These are phyloP conservation scores for Berkeleyomyces basicola DNA, from an alignment of 2,329 filamentous ascomycete species.

Conservation along the genomic window DNA sequence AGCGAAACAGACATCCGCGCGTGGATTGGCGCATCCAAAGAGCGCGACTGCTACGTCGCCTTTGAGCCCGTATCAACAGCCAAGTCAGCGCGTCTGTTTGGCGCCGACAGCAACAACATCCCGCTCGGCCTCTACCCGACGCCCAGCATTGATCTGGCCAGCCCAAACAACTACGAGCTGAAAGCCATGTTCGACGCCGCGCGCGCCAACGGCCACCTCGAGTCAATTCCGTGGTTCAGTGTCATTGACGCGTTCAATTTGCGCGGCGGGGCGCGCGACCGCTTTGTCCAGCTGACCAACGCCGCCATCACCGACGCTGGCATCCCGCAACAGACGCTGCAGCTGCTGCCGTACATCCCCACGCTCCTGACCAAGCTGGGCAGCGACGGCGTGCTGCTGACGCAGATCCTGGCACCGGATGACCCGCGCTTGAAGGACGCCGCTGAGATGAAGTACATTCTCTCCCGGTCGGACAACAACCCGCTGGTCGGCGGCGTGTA, in stretches of 20 bases:
- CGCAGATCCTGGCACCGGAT: slow-evolving; percentile 48
- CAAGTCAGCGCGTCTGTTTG: slow-evolving; percentile 59
- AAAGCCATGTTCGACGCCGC: slow-evolving; percentile 61
- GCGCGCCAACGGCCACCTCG: slow-evolving; percentile 48
- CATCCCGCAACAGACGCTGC: slow-evolving; percentile 66
- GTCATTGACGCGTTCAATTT: slow-evolving; percentile 69
- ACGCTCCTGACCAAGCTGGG: slow-evolving; percentile 77
- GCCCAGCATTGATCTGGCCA: slow-evolving; percentile 53
- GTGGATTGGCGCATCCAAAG: slow-evolving; percentile 48
- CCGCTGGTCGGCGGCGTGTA: slow-evolving; percentile 58
- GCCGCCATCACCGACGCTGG: slow-evolving; percentile 56
- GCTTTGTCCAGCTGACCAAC: slow-evolving; percentile 53
- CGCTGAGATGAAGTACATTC: slow-evolving; percentile 50
- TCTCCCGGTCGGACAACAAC: slow-evolving; percentile 43
- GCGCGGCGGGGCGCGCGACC: slow-evolving; percentile 51
- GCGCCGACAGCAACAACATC: slow-evolving; percentile 20
- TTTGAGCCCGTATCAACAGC: slow-evolving; percentile 81
- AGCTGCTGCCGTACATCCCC: slow-evolving; percentile 77
- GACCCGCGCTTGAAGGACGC: slow-evolving; percentile 50
- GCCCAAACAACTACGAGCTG: slow-evolving; percentile 74
- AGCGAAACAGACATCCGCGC: slow-evolving; percentile 43
- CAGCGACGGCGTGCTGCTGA: slow-evolving; percentile 54
- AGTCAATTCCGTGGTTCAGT: slow-evolving; percentile 57
- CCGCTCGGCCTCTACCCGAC: slow-evolving; percentile 38
- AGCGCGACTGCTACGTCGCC: slow-evolving; percentile 42